Evolutionary conservation across 139 green algal species (phyloP), one percentile per base, ranked within the genome.

Genomic region (Chlamydomonas sp.): DNA sequence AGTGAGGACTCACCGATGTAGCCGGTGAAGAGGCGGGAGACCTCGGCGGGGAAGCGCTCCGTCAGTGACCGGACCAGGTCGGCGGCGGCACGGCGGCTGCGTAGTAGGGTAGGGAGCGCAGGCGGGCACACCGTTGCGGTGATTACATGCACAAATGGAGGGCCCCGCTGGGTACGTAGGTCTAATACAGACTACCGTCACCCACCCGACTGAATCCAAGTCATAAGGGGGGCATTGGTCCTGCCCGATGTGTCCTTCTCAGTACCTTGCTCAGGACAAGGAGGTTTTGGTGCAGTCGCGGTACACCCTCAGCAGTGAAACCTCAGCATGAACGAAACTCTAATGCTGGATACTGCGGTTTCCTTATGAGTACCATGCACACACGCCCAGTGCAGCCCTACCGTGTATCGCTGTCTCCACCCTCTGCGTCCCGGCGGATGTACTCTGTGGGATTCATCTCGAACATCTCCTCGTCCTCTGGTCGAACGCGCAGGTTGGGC

Each of bases 371-470:
- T 49, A 49, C 31, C 31, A 49, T 49, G 31, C 31, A 49, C 31
- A 49, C 31, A 68, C 8, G 2, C 69, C 17, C 69, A 16, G 6
- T 4, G 12, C 1, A 3, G 8, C 64, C 82, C 63, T 71, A 86
- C 64, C 97, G 94, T 12, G 98, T 99, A 95, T 99, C 98, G 17
- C 78, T 93, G 93, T 99, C 98, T 77, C 92, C 96, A 61, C 98
- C 98, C 94, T 99, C 98, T 2, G 97, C 96, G 91, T 99, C 98
- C 0, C 97, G 91, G 57, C 95, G 89, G 79, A 99, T 97, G 90
- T 99, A 99, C 89, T 99, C 98, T 2, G 98, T 82, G 68, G 81
- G 85, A 71, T 89, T 92, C 89, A 91, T 91, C 84, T 91, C 89
- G n/a, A 91, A 91, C 89, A 89, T 83, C 81, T 90, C 88, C 77